Evolutionary conservation across 352 stramenopile species (phyloP), one percentile per base, ranked within the genome.

Genomic region (Pythium oligandrum): DNA sequence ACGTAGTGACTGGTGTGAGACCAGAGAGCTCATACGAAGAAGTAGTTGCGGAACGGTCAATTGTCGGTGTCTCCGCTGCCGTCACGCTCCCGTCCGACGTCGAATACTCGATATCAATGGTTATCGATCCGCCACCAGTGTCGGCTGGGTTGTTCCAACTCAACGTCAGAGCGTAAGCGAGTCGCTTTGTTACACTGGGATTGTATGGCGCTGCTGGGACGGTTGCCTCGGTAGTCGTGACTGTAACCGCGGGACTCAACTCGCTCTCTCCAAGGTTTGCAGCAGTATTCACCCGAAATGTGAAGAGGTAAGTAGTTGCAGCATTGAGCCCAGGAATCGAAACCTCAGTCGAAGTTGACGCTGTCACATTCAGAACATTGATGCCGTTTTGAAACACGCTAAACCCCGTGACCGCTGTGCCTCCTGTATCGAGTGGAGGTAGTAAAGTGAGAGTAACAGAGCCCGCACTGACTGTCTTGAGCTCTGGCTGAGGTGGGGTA

Each of bases 331-430:
- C 52, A 0, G 48, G 48, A 1, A 86, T 31, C 3, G 60, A 49
- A 1, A 62, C 45, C 37, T 78, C 44, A 4, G 56, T 58, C 4
- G 37, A 64, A 11, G 60, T 61, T 2, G 48, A 54, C 10, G 53
- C 57, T 34, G 48, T 38, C 4, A 71, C 43, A 2, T 56, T 63
- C 2, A 50, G 37, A 30, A 72, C 56, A 10, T 66, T 57, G 4
- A 63, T 42, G 8, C 59, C 71, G 48, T 88, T 59, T 57, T 75
- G 75, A 46, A 78, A 85, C 6, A 88, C 40, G 4, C 57, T 30
- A 2, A 83, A 51, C 1, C 37, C 32, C 3, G 64, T 67, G 5
- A 88, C 52, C 1, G 61, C n/a, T 3, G 71, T 42, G 7, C 72
- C 72, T 12, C 38, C 38, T 12, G 12, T 42, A 42, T 42, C 7